Conservation (phyloP, 2,329 filamentous ascomycete genomes). For the Cercospora sp. region DNA sequence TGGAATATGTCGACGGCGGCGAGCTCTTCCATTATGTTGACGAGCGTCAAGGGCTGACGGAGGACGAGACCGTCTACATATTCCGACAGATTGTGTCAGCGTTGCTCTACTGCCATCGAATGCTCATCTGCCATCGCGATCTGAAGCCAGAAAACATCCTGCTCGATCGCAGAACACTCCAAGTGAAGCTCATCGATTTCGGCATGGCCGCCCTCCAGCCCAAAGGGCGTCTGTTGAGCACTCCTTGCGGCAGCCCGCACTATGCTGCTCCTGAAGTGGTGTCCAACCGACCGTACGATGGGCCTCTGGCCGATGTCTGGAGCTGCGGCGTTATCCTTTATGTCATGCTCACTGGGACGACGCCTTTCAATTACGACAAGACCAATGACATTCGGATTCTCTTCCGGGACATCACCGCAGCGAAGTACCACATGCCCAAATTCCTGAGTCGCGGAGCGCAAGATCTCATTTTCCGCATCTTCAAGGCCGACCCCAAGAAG, state of each 20-base stretch:
- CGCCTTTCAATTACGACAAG: conserved; percentile 73
- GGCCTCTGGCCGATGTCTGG: conserved; percentile 89
- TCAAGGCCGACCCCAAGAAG: conserved; percentile 73
- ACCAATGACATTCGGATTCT: conserved; percentile 63
- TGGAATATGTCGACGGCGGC: conserved; percentile 83
- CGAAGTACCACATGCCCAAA: conserved; percentile 49
- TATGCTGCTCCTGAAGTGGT: conserved; percentile 95
- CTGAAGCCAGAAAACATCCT: conserved; percentile 97
- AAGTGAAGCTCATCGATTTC: conserved; percentile 94
- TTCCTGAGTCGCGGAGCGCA: conserved; percentile 65
- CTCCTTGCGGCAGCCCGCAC: conserved; percentile 93
- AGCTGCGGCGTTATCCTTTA: conserved; percentile 89
- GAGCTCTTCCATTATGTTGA: conserved; percentile 89
- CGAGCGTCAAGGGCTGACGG: conserved; percentile 67
- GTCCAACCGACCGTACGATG: conserved; percentile 72
- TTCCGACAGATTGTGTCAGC: conserved; percentile 94
- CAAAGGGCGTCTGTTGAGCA: conserved; percentile 73
- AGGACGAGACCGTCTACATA: conserved; percentile 77
- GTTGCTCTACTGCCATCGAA: conserved; percentile 86
- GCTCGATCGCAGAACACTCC: conserved; percentile 66
- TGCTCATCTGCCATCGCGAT: conserved; percentile 94
- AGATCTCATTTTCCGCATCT: conserved; percentile 76
- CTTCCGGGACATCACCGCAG: conserved; percentile 58
- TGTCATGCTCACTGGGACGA: conserved; percentile 76
- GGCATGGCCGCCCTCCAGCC: conserved; percentile 95